Conservation (phyloP, 2,329 filamentous ascomycete species). For the Aspergillus sp. region DNA sequence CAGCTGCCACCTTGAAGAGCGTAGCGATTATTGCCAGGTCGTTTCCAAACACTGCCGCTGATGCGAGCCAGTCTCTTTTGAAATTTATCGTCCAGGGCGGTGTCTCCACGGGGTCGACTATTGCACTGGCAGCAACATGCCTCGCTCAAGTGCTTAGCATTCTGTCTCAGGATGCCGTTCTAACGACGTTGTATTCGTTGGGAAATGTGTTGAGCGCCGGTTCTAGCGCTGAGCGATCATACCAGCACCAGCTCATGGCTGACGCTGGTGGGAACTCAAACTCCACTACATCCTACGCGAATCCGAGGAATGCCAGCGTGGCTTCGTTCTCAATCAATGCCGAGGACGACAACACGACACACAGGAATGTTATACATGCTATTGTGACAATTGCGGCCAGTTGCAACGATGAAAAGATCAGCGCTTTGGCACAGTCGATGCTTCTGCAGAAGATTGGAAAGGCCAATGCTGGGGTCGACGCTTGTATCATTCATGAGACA, state of each 20-base stretch:
- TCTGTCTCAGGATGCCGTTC: slow-evolving; percentile 84
- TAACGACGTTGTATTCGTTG: slow-evolving; percentile 91
- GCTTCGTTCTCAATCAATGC: slow-evolving; percentile 67
- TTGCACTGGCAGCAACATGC: slow-evolving; percentile 71
- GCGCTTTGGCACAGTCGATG: slow-evolving; percentile 86
- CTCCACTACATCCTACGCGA: slow-evolving; percentile 35
- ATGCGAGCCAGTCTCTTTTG: slow-evolving; percentile 68
- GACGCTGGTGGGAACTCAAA: slow-evolving; percentile 37
- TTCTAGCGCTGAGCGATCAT: slow-evolving; percentile 40
- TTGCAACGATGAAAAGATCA: slow-evolving; percentile 83
- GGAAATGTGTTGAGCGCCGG: slow-evolving; percentile 84
- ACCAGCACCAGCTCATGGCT: slow-evolving; percentile 21
- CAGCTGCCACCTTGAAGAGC: slow-evolving; percentile 67
- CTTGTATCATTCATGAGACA: slow-evolving; percentile 73
- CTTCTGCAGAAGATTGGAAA: slow-evolving; percentile 91
- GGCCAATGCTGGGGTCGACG: slow-evolving; percentile 69
- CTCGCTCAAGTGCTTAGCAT: slow-evolving; percentile 71
- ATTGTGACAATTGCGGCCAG: slow-evolving; percentile 81
- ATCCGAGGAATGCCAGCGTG: slow-evolving; percentile 26
- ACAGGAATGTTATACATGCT: slow-evolving; percentile 85
- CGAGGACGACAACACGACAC: slow-evolving; percentile 70
- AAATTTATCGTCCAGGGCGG: slow-evolving; percentile 80
- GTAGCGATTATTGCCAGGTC: slow-evolving; percentile 73
- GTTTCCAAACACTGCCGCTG: slow-evolving; percentile 62
- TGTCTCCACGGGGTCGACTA: slow-evolving; percentile 53